These are phyloP conservation scores for Hypoxylon fragiforme DNA, from an alignment of 495 filamentous ascomycete species.

Conservation along the genomic window DNA sequence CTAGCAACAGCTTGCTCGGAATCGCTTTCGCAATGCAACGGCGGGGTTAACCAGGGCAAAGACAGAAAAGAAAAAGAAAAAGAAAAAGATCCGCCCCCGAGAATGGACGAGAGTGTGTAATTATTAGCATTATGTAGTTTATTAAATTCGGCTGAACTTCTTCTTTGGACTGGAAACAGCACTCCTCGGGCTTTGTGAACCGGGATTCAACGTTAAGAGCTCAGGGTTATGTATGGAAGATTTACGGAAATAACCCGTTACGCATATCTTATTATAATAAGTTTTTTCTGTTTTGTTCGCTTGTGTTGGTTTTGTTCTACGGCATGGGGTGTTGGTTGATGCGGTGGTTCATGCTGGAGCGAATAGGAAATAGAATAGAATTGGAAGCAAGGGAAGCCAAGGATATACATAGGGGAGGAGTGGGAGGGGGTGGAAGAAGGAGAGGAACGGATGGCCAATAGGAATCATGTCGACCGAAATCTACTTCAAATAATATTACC, in stretches of 20 bases:
- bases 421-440: background rate
- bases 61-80: too few species aligned
- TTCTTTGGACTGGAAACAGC: conserved; percentile 4
- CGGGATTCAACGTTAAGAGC: conserved; percentile 23
- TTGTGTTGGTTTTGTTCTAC: conserved; percentile 2
- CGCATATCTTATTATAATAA: background rate
- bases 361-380: conserved; percentile 5
- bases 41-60: background rate
- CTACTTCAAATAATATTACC: too few species aligned
- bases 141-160: background rate
- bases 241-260: conserved; percentile 14
- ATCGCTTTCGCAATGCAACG: conserved; percentile 23
- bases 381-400: conserved; percentile 3
- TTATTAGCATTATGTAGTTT: background rate
- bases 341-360: conserved; percentile 1
- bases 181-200: conserved; percentile 24
- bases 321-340: conserved; percentile 15
- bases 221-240: too few species aligned
- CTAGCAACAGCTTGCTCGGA: background rate
- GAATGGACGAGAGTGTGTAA: too few species aligned
- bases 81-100: too few species aligned
- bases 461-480: background rate
- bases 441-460: conserved; percentile 12
- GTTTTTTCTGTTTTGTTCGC: background rate
- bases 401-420: too few species aligned